Conservation (phyloP, 75 land plant species). For the Picea glauca region DNA sequence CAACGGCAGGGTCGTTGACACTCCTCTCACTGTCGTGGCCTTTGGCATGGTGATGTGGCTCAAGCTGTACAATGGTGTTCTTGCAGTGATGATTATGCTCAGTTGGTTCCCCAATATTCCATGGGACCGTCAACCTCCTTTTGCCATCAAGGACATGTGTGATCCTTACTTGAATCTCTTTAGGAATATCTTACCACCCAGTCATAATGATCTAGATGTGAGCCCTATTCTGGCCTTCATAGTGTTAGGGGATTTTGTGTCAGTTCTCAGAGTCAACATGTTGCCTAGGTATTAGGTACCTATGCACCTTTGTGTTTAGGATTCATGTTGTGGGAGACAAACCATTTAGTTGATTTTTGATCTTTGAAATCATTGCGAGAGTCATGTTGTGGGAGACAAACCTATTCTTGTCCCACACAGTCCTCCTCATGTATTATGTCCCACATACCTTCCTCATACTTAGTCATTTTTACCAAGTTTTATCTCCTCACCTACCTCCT, state of each 20-base stretch:
- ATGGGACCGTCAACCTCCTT: constrained; percentile 88
- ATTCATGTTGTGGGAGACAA: no score
- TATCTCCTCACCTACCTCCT: no score
- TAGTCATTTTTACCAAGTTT: no score
- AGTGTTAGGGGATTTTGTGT: constrained; percentile 44
- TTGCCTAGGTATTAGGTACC: no score
- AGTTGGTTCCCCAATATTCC: constrained; percentile 98
- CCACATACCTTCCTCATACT: no score
- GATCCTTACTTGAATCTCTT: constrained; percentile 90
- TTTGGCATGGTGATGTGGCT: constrained; percentile 89
- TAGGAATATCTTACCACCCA: constrained; percentile 77
- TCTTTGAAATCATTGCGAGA: no score
- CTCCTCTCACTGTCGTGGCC: constrained; percentile 80
- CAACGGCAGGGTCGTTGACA: constrained; percentile 16
- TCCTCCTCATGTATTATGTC: no score
- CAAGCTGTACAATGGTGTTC: constrained; percentile 71
- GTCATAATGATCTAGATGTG: constrained; percentile 77
- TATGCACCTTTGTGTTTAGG: no score
- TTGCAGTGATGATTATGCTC: constrained; percentile 81
- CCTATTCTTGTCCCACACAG: no score
- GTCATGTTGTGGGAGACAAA: no score
- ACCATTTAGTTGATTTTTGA: no score
- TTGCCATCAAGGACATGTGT: constrained; percentile 82
- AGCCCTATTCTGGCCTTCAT: constrained; percentile 85
- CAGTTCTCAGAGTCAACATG: background rate